phyloP scores from a whole-genome alignment of 1,284 basidiomycete species.

The Puccinia horiana region DNA sequence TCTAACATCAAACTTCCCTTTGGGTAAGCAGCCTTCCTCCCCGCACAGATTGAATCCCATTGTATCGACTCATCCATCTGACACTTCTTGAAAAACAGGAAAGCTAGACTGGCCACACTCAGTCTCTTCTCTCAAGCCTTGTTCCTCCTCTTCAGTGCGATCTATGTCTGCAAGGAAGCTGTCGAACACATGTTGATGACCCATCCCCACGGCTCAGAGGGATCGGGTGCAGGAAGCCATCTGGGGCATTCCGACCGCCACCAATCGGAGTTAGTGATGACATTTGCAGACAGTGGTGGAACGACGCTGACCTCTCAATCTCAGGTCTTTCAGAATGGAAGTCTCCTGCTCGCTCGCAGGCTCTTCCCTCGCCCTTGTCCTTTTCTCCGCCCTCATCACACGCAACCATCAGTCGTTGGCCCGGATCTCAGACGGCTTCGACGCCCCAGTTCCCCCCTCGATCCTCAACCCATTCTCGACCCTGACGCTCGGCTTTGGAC shows the following conservation, averaged over 20 bases:
- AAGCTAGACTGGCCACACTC: conserved; percentile 72
- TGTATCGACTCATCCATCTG: not conserved
- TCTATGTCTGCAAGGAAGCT: conserved; percentile 91
- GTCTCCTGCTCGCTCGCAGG: conserved; percentile 67
- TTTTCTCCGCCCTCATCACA: conserved; percentile 64
- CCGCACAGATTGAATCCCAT: too few species aligned
- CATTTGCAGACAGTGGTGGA: not conserved
- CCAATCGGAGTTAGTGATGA: not conserved
- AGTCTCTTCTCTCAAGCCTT: conserved; percentile 82
- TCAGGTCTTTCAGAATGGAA: not conserved
- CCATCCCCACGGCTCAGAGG: conserved; percentile 37
- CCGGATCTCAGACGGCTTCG: conserved; percentile 57
- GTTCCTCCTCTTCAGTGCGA: conserved; percentile 83
- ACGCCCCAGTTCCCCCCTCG: not conserved
- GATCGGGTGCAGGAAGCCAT: not conserved
- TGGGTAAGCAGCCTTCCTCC: conserved; percentile 65
- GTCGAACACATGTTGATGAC: conserved; percentile 74
- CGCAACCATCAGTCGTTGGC: conserved; percentile 71
- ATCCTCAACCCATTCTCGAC: conserved; percentile 59
- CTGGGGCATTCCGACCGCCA: conserved; percentile 7
- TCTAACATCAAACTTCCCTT: conserved; percentile 64
- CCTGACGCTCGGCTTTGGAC: conserved; percentile 52
- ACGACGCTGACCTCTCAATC: too few species aligned
- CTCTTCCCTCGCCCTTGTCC: conserved; percentile 60
- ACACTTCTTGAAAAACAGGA: conserved; percentile 61